Evolutionary conservation across 371 early-diverging fungal species (phyloP), one percentile per base, ranked within the genome.

Genomic region (Mucor plumbeus): DNA sequence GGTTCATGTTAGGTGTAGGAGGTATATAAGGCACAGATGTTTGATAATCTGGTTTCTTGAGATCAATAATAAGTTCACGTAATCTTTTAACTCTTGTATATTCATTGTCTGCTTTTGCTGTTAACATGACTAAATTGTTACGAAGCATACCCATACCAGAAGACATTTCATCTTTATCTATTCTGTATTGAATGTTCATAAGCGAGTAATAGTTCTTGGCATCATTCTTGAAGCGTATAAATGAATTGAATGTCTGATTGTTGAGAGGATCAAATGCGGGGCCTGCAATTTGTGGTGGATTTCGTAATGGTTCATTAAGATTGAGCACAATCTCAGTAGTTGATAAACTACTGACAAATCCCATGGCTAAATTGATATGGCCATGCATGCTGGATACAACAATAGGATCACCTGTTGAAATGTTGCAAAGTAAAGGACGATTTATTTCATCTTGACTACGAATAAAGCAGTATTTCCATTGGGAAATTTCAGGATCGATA

Each of bases 121-220:
- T 86, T 59, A 98, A 65, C n/a, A 80, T 75, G 15, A 95, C 79
- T 11, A 98, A 59, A 61, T 97, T 95, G 57, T 86, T 82, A 8
- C 97, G 81, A 8, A 94, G 81, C 36, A 87, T 68, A 5, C 79
- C 76, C 77, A 94, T 84, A 0, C 90, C 92, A 6, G 84, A 72
- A 1, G 83, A 64, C 75, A 92, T 77, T 66, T 94, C 95, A 67
- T 95, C 95, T 76, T 88, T 88, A 72, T 97, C 97, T 21, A 98
- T 88, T 8, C 96, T 83, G 70, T 90, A 97, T 14, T 7, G 13
- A 19, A 39, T 64, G 38, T 75, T 54, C 47, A 48, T 34, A 10
- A 50, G 59, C 3, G 65, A 33, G n/a, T 75, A 64, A 48, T 70
- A 71, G 4, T 69, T 31, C 1, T 59, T n/a, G 13, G 55, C 43